Conservation (phyloP, 495 filamentous ascomycete genomes). For the Penicillium soppii region DNA sequence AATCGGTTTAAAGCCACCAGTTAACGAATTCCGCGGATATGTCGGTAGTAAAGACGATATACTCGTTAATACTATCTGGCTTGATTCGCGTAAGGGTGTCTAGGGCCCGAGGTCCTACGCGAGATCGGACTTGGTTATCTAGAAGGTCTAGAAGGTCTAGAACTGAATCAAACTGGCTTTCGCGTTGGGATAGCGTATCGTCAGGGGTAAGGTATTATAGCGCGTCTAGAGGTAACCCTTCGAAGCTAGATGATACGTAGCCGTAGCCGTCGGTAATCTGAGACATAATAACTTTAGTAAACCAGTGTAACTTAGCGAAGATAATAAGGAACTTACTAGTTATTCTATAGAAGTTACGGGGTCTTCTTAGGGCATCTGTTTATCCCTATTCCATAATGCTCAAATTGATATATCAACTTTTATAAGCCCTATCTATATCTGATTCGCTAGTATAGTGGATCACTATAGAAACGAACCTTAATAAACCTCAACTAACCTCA, state of each 20-base stretch:
- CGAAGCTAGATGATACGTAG: not conserved
- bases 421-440: not conserved
- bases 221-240: not conserved
- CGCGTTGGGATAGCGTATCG: not conserved
- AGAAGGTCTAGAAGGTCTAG: not conserved
- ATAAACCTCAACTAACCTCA: not conserved
- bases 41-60: not conserved
- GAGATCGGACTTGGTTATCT: not conserved
- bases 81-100: constrained; percentile 1
- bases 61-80: constrained; percentile 1
- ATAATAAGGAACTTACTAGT: not conserved
- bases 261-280: not conserved
- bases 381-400: not conserved
- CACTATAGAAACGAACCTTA: not conserved
- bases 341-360: not conserved
- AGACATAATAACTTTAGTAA: not conserved
- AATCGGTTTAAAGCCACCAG: constrained; percentile 5
- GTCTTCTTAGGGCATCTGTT: not conserved
- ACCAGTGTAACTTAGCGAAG: not conserved
- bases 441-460: not conserved
- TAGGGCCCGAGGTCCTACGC: not conserved
- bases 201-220: not conserved
- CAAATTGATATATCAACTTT: not conserved
- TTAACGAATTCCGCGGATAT: constrained; percentile 1
- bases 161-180: not conserved